A percentile compares a stretch with the other conserved stretches of the same genome.
These are phyloP conservation scores for Apiospora sp. DNA, from an alignment of 2,329 filamentous ascomycete species.

Conservation along the genomic window DNA sequence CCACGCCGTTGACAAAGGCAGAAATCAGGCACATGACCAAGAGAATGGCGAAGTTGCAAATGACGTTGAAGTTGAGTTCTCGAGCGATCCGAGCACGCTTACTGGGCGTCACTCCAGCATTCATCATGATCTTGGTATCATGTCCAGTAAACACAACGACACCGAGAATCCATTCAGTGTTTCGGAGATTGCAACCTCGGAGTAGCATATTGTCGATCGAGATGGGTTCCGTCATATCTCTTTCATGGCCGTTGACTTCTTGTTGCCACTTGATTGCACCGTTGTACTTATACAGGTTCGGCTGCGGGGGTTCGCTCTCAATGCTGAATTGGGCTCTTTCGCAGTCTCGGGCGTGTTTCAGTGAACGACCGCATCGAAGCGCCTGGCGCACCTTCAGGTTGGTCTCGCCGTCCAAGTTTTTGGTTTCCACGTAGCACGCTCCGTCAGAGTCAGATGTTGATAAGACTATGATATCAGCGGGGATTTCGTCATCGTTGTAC, in stretches of 20 bases:
- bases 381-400: slow-evolving; percentile 96
- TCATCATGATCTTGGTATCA: slow-evolving; percentile 99
- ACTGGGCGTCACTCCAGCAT: slow-evolving; percentile 91
- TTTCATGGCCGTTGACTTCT: slow-evolving; percentile 66
- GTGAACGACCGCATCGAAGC: slow-evolving; percentile 80
- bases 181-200: slow-evolving; percentile 90
- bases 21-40: slow-evolving; percentile 88
- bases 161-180: slow-evolving; percentile 95
- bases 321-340: slow-evolving; percentile 87
- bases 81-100: slow-evolving; percentile 92
- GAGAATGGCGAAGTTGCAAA: slow-evolving; percentile 94
- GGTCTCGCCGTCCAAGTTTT: slow-evolving; percentile 97
- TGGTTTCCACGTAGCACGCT: slow-evolving; percentile 96
- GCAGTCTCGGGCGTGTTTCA: slow-evolving; percentile 91
- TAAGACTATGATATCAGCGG: slow-evolving; percentile 90
- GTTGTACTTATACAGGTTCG: slow-evolving; percentile 95
- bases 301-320: slow-evolving; percentile 89
- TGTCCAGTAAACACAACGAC: slow-evolving; percentile 93
- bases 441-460: slow-evolving; percentile 94
- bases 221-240: slow-evolving; percentile 89
- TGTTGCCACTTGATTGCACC: slow-evolving; percentile 90
- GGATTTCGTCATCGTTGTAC: slow-evolving; percentile 95
- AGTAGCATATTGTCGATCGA: slow-evolving; percentile 95
- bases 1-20: slow-evolving; percentile 83
- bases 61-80: slow-evolving; percentile 95